Evolutionary conservation across 1,284 basidiomycete genomes (phyloP), one percentile per base, ranked within the genome.

Genomic region (Trichosporon faecale): DNA sequence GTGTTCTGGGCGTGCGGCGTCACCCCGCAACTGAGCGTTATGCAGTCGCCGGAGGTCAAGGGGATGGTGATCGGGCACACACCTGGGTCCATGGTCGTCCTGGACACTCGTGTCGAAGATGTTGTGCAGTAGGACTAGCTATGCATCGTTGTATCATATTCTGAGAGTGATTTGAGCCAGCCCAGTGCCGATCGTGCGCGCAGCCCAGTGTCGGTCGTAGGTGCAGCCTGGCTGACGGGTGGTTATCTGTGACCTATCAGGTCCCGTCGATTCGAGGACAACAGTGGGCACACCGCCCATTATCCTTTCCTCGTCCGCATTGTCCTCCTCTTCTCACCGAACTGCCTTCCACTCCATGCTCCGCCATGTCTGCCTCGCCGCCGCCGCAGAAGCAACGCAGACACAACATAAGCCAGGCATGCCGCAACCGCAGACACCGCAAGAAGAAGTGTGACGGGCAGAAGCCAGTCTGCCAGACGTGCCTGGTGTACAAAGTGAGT

Each of bases 1-100:
- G 79, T 80, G 1, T 82, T 77, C 68, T 82, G 80, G 80, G 80
- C 70, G 12, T 79, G 80, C 60, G 79, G 79, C 0, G 78, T 81
- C 3, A 79, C 78, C 0, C 79, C 79, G 3, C 79, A 81, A 65
- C 69, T 76, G 21, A 73, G 69, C 1, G 70, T 80, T 12, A 76
- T 79, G 74, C 57, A 67, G 21, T 71, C 69, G 44, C 65, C 71
- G 7, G 68, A 65, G 21, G 65, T 76, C 2, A 57, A 72, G 27
- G 80, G 77, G 2, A 44, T 72, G 3, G 68, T 74, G 3, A 67
- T 80, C 3, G 74, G 76, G 3, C 80, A 81, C 64, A 67, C 73
- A 11, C 80, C 80, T 0, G 80, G 80, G 1, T 75, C 77, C 60
- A 81, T 80, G 79, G 49, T 80, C 12, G 71, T 74, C 4, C 71